Evolutionary conservation across 2,329 filamentous ascomycete species (phyloP), one percentile per base, ranked within the genome.

Genomic region (Alternaria sp.): DNA sequence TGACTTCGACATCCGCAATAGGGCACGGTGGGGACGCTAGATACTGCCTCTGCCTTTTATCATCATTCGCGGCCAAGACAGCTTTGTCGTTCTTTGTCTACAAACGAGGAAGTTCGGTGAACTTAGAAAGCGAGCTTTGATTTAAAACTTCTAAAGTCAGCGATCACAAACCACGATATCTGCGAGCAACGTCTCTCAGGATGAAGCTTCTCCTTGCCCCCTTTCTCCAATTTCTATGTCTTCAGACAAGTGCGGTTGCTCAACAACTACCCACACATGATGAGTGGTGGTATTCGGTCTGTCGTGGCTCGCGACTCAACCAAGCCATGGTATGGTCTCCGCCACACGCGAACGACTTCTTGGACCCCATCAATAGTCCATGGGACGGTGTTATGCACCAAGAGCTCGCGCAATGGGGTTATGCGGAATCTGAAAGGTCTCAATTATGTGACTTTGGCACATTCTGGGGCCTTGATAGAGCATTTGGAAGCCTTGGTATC

Each of bases 381-480:
- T 50, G 31, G 23, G 46, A 50, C 21, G 46, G 46, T 11, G 7
- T 13, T 13, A 31, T 50, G 31, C 7, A n/a, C 21, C 13, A 34
- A 9, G 46, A 50, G 46, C 23, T 50, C 21, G 46, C 46, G 21
- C 46, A 50, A 34, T 50, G 46, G 46, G 33, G 46, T 4, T 50
- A 50, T 17, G n/a, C 21, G 3, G 46, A 26, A 34, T 46, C 44
- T 5, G 44, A 33, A 26, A 46, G 33, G 21, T 17, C 34, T 39
- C 46, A 34, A 10, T 11, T 50, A n/a, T 50, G 51, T 11, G 50
- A 52, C 6, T 53, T 44, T 13, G 39, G 33, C 28, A 17, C 37
- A 21, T 42, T 36, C 28, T 53, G 39, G 50, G 50, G 50, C 13
- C 37, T 53, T 21, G 50, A 14, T n/a, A 26, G 17, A 2, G 50